Evolutionary conservation across 805 yeast species (phyloP).

Genomic region (Ogataea nitratoaversa): DNA sequence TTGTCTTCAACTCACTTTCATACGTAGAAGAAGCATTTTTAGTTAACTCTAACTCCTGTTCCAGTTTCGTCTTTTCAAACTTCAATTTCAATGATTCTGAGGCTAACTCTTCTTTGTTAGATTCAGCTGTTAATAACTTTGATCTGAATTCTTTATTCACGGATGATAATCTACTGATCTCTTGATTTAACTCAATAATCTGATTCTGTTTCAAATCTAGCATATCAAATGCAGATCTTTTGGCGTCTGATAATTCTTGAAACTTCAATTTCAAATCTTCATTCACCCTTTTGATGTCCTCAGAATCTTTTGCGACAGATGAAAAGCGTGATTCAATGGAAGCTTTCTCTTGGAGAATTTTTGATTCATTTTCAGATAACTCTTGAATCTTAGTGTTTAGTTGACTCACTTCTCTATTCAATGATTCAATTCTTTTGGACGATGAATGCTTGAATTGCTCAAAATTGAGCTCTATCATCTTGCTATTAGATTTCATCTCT

Average conservation of each 20-base stretch:
- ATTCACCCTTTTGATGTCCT: constrained; percentile 6
- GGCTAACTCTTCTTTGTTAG: constrained; percentile 28
- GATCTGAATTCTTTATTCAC: constrained; percentile 40
- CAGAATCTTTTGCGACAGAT: neutral
- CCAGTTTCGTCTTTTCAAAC: constrained; percentile 23
- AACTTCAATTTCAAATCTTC: constrained; percentile 13
- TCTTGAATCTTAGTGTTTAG: constrained; percentile 21
- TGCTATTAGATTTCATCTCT: constrained; percentile 34
- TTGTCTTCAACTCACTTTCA: constrained; percentile 31
- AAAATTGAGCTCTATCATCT: constrained; percentile 34
- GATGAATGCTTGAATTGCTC: constrained; percentile 37
- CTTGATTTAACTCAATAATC: constrained; percentile 34
- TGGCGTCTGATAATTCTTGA: constrained; percentile 23
- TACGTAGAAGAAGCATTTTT: constrained; percentile 32
- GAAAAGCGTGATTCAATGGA: constrained; percentile 1
- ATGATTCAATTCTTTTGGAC: constrained; percentile 28
- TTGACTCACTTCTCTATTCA: constrained; percentile 28
- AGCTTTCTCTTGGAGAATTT: constrained; percentile 21
- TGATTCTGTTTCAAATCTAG: constrained; percentile 35
- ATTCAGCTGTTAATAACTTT: constrained; percentile 34
- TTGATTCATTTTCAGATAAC: constrained; percentile 18
- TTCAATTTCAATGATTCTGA: constrained; percentile 24
- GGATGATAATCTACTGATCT: constrained; percentile 36
- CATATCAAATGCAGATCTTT: constrained; percentile 30
- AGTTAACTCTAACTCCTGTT: constrained; percentile 29